A percentile compares a stretch with the other conserved stretches of the same genome.
Conservation (phyloP, 208 protist species). For the Wallacemonas sp. region DNA sequence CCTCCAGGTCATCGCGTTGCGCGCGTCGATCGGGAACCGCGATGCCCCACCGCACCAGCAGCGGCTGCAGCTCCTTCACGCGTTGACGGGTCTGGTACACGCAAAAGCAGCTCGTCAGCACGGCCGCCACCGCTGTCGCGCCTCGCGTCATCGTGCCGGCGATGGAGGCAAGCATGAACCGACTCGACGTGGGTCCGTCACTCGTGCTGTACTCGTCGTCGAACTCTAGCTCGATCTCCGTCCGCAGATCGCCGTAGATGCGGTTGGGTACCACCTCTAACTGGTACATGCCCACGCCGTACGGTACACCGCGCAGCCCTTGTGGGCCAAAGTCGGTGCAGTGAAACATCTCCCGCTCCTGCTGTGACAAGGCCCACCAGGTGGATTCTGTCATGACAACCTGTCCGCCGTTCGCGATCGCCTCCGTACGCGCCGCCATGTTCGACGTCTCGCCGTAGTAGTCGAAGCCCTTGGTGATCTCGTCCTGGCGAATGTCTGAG, state of each 20-base stretch:
- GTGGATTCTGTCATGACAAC: conserved; percentile 44
- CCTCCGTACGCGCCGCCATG: conserved; percentile 77
- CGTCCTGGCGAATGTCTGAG: conserved; percentile 51
- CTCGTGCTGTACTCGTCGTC: background rate
- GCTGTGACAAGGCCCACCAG: conserved; percentile 35
- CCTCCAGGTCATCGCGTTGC: background rate
- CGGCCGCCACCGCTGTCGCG: background rate
- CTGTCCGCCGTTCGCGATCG: conserved; percentile 74
- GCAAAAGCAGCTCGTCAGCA: conserved; percentile 9
- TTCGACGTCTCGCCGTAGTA: conserved; percentile 84
- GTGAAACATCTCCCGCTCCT: background rate
- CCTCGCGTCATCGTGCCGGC: conserved; percentile 4
- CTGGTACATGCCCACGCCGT: conserved; percentile 1
- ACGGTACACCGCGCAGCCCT: conserved; percentile 4
- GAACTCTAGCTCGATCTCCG: conserved; percentile 8
- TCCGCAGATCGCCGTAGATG: conserved; percentile 7
- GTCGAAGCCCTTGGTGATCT: conserved; percentile 74
- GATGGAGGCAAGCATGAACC: background rate
- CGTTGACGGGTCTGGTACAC: conserved; percentile 4
- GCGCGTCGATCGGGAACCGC: background rate
- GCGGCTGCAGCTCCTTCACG: conserved; percentile 4
- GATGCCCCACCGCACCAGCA: conserved; percentile 7
- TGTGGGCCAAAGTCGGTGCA: conserved; percentile 5
- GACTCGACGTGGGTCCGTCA: background rate
- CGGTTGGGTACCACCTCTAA: background rate